Evolutionary conservation across 768 basidiomycete genomes (phyloP), one percentile per base, ranked within the genome.

Genomic region (Tulasnella sp.): DNA sequence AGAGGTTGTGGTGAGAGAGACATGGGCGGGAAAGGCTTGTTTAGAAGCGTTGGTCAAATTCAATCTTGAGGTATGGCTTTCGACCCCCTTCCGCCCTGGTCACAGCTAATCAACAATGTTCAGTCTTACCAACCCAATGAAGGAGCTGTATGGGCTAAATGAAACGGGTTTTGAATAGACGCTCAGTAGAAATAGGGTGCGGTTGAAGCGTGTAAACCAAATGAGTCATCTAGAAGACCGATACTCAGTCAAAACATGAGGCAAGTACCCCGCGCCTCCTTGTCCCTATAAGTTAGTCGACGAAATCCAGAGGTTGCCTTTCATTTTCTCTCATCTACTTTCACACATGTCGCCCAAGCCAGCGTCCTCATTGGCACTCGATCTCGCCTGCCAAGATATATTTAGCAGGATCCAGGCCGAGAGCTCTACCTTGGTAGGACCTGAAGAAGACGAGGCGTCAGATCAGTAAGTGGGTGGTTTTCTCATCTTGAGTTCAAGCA

Each of bases 1-100:
- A 42, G 81, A 86, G 69, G 90, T 91, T 35, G 79, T 78, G 9
- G 81, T 81, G 71, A 77, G 88, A 12, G 90, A 94, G 77, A 79
- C 81, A 29, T 89, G 88, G 89, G 83, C 75, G 0, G 78, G 78
- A 32, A 75, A 69, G 63, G 78, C 75, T 70, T 76, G 42, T 69
- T 80, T 91, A 42, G 84, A 87, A 73, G 86, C 89, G 1, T 81
- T 90, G 67, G 78, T 78, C 32, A 81, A 81, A 69, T 81, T 84
- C 71, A 79, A 81, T 41, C 19, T 73, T 26, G 6, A 62, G 66
- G 64, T 73, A 59, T 7, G 73, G 17, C 2, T 1, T 72, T 22
- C 7, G 3, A 9, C n/a, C 26, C 37, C 32, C 39, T n/a, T 42
- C 32, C 11, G 35, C 16, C 11, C 3, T 14, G 7, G 32, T n/a